Conservation (phyloP, 2,329 filamentous ascomycete genomes). For the Neophaeococcomyces mojaviensis region DNA sequence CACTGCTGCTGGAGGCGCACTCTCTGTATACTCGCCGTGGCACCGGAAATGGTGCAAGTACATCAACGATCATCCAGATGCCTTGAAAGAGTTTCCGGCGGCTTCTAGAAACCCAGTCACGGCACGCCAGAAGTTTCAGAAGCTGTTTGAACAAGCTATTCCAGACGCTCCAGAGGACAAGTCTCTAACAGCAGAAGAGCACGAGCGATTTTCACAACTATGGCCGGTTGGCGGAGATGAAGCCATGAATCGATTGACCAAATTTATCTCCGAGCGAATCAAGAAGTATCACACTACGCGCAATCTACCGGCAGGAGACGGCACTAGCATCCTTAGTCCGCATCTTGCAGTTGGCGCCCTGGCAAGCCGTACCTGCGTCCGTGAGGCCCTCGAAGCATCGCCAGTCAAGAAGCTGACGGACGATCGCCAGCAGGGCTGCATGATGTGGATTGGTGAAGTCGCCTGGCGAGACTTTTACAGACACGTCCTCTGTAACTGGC, state of each 20-base stretch:
- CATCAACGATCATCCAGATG: slow-evolving; percentile 60
- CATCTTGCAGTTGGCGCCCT: slow-evolving; percentile 65
- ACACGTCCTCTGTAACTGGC: slow-evolving; percentile 77
- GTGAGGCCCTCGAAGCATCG: slow-evolving; percentile 55
- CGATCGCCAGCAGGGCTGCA: slow-evolving; percentile 28
- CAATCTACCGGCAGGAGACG: slow-evolving; percentile 56
- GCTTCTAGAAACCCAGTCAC: slow-evolving; percentile 49
- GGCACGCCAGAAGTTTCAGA: slow-evolving; percentile 42
- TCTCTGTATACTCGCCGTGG: slow-evolving; percentile 80
- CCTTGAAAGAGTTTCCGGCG: slow-evolving; percentile 55
- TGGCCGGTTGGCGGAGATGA: slow-evolving; percentile 74
- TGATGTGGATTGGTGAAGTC: slow-evolving; percentile 76
- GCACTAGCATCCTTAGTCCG: slow-evolving; percentile 63
- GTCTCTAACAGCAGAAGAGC: slow-evolving; percentile 51
- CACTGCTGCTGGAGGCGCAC: slow-evolving; percentile 63
- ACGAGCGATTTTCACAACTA: slow-evolving; percentile 48
- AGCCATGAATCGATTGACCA: slow-evolving; percentile 54
- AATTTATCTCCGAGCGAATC: slow-evolving; percentile 61
- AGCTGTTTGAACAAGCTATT: slow-evolving; percentile 54
- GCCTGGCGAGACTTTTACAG: slow-evolving; percentile 87
- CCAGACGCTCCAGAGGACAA: slow-evolving; percentile 60
- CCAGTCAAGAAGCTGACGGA: slow-evolving; percentile 42
- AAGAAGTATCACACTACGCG: slow-evolving; percentile 55
- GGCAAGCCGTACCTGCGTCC: slow-evolving; percentile 59
- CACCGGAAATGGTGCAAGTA: slow-evolving; percentile 68